Evolutionary conservation across 164 flowering plant genomes (phyloP), one percentile per base, ranked within the genome.

Genomic region (Saururus chinensis): DNA sequence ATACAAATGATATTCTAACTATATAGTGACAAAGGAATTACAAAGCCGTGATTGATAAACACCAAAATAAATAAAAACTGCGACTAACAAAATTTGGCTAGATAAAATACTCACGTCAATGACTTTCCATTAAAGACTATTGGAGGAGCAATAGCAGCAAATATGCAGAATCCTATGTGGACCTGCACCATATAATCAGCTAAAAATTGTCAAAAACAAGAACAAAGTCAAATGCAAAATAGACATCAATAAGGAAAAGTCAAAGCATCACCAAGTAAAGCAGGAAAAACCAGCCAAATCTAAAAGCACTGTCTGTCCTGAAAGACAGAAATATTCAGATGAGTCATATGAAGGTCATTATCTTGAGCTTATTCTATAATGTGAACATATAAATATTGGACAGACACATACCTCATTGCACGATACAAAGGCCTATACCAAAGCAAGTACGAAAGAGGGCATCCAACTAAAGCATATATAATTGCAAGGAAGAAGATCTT

Each of bases 371-470:
- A 42, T 14, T 42, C 12, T 14, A 10, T 10, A 10, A 42, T 10
- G 17, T 14, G 17, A 10, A 42, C 49, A 42, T 42, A 42, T 14
- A 42, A 10, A 10, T 14, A 42, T 42, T 42, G 12, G 1, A 14
- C 49, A 42, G 9, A 14, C 1, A 19, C 56, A 40, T 82, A 82
- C 99, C 96, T 93, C 92, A 93, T 82, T 52, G 88, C 97, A 63
- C 95, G 88, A 74, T 93, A 93, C 40, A 93, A 82, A 59, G 99
- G 99, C 75, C 95, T 84, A 75, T 93, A 93, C 99, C 99, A 93
- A 51, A 93, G 75, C 53, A 93, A 79, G 76, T 93, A 93, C 0
- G 99, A 93, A 60, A 93, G 77, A 19, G 99, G 99, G 54, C 77
- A 70, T 71, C 99, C 99, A 59, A 82, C 74, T 49, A 90, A 66